phyloP scores from a whole-genome alignment of 495 filamentous ascomycete genomes.

The Sordaria brevicollis region DNA sequence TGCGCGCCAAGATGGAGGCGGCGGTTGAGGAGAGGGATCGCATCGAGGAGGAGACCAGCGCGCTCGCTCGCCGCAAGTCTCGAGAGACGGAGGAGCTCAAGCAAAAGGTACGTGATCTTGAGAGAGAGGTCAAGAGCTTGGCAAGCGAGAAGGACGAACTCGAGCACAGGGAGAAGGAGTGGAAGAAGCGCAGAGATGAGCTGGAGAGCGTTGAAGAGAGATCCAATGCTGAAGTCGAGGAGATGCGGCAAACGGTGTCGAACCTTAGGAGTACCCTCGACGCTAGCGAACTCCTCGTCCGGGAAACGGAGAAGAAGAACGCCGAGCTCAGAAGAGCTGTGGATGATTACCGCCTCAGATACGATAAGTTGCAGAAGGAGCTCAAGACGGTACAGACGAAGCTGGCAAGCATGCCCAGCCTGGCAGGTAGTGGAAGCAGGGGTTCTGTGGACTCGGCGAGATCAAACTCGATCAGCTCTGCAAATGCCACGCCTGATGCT shows the following conservation, averaged over 20 bases:
- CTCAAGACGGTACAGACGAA: conserved; percentile 31
- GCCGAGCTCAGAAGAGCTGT: conserved; percentile 60
- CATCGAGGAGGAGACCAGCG: conserved; percentile 80
- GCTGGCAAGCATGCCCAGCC: conserved; percentile 8
- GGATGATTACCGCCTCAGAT: conserved; percentile 62
- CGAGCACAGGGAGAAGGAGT: conserved; percentile 54
- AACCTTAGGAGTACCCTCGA: conserved; percentile 73
- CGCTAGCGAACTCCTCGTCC: conserved; percentile 73
- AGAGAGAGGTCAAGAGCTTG: conserved; percentile 62
- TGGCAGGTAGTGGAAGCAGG: conserved; percentile 11
- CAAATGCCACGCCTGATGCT: conserved; percentile 48
- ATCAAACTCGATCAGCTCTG: conserved; percentile 1
- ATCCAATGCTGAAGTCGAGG: conserved; percentile 58
- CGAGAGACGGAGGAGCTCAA: conserved; percentile 84
- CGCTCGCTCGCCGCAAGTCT: conserved; percentile 60
- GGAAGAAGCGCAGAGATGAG: conserved; percentile 61
- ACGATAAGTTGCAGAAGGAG: conserved; percentile 73
- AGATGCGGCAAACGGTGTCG: conserved; percentile 66
- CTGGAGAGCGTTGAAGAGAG: conserved; percentile 58
- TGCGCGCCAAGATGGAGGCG: conserved; percentile 79
- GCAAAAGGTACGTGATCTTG: conserved; percentile 65
- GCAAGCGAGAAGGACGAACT: conserved; percentile 56
- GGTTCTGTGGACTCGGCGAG: conserved; percentile 1
- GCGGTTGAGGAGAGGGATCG: conserved; percentile 87
- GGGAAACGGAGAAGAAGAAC: conserved; percentile 72